Evolutionary conservation across 352 stramenopile species (phyloP).

Genomic region (Halophytophthora batemanensis): DNA sequence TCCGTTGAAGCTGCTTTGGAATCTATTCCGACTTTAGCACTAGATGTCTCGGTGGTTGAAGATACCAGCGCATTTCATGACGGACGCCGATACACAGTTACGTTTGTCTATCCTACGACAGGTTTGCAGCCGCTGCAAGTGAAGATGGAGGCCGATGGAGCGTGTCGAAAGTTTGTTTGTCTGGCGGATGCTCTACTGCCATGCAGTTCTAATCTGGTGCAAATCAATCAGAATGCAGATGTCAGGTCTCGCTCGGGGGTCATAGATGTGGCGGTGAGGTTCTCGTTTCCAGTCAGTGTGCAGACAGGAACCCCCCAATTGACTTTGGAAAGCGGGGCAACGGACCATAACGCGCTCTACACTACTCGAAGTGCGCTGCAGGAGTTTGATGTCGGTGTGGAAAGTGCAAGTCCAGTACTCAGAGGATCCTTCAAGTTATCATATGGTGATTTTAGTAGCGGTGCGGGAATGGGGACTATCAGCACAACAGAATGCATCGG

Average conservation of each 20-base stretch:
- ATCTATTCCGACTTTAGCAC: conserved; percentile 29
- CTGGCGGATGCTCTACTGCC: conserved; percentile 10
- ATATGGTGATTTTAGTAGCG: conserved; percentile 53
- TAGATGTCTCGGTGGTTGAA: conserved; percentile 37
- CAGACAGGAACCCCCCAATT: conserved; percentile 30
- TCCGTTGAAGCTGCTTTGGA: conserved; percentile 46
- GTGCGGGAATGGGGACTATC: conserved; percentile 21
- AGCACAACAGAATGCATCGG: conserved; percentile 56
- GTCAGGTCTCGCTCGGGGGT: conserved; percentile 39
- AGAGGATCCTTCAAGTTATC: conserved; percentile 43
- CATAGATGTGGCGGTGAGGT: conserved; percentile 46
- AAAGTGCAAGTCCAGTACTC: conserved; percentile 41
- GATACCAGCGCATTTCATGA: conserved; percentile 45
- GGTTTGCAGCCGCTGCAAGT: conserved; percentile 41
- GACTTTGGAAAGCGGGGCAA: conserved; percentile 34
- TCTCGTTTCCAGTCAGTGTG: conserved; percentile 47
- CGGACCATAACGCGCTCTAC: conserved; percentile 33
- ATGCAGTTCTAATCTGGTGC: conserved; percentile 35
- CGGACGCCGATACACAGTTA: conserved; percentile 42
- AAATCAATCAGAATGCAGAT: conserved; percentile 43
- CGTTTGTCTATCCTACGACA: conserved; percentile 50
- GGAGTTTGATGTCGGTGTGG: conserved; percentile 62
- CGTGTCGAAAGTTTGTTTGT: conserved; percentile 42
- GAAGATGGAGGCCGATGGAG: conserved; percentile 3
- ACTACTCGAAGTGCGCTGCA: conserved; percentile 38